phyloP scores from a whole-genome alignment of 192 early-diverging fungal species.

The Rhizophlyctis rosea region DNA sequence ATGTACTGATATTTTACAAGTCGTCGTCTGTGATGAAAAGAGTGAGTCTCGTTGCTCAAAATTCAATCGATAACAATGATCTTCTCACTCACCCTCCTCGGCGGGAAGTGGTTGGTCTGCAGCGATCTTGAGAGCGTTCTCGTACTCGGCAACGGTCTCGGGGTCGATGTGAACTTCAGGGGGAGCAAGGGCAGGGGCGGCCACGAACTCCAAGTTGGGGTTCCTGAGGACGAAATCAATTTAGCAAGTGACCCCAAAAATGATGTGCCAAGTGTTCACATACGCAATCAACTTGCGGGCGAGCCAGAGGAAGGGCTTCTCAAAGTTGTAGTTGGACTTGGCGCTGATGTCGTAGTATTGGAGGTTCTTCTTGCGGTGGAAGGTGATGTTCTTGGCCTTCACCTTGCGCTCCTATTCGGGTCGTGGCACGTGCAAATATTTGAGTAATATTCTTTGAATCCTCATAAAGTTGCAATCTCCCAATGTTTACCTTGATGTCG shows the following conservation, averaged over 20 bases:
- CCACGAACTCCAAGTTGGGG: conserved; percentile 92
- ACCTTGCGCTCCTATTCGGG: conserved; percentile 99
- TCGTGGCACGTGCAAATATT: neutral
- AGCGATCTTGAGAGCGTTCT: conserved; percentile 73
- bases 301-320: conserved; percentile 99
- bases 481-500: conserved; percentile 82
- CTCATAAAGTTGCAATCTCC: neutral
- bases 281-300: conserved; percentile 91
- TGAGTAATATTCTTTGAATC: neutral
- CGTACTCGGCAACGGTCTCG: conserved; percentile 72
- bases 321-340: conserved; percentile 99
- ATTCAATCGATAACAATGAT: neutral
- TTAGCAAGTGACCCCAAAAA: neutral
- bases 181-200: conserved; percentile 93
- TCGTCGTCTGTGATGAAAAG: conserved; percentile 14
- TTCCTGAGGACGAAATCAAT: conserved; percentile 52
- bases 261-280: conserved; percentile 10
- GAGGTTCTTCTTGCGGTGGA: conserved; percentile 99
- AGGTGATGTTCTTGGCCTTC: conserved; percentile 99
- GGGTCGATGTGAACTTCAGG: conserved; percentile 89
- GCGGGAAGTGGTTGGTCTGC: conserved; percentile 85
- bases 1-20: too few relatives aligned
- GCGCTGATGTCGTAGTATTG: conserved; percentile 99
- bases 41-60: neutral
- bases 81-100: conserved; percentile 49